A percentile compares a stretch with the other conserved stretches of the same genome.
Evolutionary conservation across 805 yeast species (phyloP).

Genomic region (Barnettozyma sp.): DNA sequence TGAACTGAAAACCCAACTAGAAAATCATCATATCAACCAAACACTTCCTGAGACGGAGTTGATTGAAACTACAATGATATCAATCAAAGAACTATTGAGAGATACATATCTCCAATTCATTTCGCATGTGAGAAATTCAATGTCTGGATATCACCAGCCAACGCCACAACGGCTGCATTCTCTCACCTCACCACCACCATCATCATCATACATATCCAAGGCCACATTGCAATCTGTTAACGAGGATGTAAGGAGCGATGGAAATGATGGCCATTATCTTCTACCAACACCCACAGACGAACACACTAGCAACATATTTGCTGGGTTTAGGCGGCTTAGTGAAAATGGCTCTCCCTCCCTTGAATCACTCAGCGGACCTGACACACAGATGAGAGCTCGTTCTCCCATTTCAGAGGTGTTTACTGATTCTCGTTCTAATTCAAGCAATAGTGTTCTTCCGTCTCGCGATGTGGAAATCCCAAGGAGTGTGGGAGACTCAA

Average conservation of each 20-base stretch:
- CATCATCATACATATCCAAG: no score
- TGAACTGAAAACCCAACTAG: constrained; percentile 17
- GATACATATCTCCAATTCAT: constrained; percentile 24
- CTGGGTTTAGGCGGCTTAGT: constrained; percentile 12
- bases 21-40: constrained; percentile 7
- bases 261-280: constrained; percentile 13
- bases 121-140: constrained; percentile 8
- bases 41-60: constrained; percentile 15
- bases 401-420: constrained; percentile 17
- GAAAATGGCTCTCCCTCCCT: constrained; percentile 21
- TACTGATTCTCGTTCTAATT: constrained; percentile 1
- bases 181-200: no score
- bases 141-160: constrained; percentile 1
- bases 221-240: no score
- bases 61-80: constrained; percentile 16
- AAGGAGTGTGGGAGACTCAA: constrained; percentile 1
- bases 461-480: constrained; percentile 2
- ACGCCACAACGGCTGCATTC: not conserved
- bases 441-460: not conserved
- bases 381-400: no score
- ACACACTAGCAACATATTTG: not conserved
- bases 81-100: constrained; percentile 19
- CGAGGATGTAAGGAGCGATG: no score
- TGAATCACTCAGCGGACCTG: no score
- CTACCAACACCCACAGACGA: constrained; percentile 17